A percentile compares a stretch with the other conserved stretches of the same genome.
Conservation (phyloP, 441 rosid genomes). For the Biscutella laevigata region DNA sequence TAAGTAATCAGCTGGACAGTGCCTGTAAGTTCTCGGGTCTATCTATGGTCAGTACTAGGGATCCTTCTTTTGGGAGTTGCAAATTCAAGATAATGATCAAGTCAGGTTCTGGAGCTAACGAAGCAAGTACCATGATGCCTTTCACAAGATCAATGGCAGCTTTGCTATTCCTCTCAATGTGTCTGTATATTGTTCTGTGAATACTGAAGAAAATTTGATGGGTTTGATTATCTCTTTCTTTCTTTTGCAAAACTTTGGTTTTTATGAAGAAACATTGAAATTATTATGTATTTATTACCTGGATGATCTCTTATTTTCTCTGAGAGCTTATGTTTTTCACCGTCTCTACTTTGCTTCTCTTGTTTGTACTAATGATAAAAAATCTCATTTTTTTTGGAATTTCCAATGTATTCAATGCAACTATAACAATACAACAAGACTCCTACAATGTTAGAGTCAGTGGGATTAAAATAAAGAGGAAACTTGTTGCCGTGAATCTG, state of each 20-base stretch:
- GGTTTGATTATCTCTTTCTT: conserved; percentile 7
- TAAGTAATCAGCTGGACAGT: conserved; percentile 38
- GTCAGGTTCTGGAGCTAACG: conserved; percentile 16
- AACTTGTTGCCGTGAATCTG: too few relatives aligned
- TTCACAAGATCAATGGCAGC: conserved; percentile 1
- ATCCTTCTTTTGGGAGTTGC: conserved; percentile 49
- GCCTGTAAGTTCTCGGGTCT: conserved; percentile 53
- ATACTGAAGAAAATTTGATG: conserved; percentile 8
- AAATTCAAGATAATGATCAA: conserved; percentile 47
- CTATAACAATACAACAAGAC: too few relatives aligned
- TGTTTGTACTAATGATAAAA: neutral
- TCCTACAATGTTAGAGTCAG: too few relatives aligned
- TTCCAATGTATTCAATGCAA: too few relatives aligned
- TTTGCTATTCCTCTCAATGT: conserved; percentile 11
- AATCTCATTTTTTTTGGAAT: neutral
- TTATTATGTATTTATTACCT: conserved; percentile 12
- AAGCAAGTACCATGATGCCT: conserved; percentile 8
- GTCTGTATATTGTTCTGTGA: conserved; percentile 24
- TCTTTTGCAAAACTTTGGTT: conserved; percentile 15
- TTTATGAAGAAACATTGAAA: conserved; percentile 7
- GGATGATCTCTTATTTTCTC: conserved; percentile 13
- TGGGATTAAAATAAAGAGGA: too few relatives aligned
- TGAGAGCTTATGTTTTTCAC: conserved; percentile 4
- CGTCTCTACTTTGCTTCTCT: neutral
- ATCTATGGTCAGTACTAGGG: conserved; percentile 25